Evolutionary conservation across 495 filamentous ascomycete genomes (phyloP), one percentile per base, ranked within the genome.

Genomic region (Lasiosphaeris hirsuta): DNA sequence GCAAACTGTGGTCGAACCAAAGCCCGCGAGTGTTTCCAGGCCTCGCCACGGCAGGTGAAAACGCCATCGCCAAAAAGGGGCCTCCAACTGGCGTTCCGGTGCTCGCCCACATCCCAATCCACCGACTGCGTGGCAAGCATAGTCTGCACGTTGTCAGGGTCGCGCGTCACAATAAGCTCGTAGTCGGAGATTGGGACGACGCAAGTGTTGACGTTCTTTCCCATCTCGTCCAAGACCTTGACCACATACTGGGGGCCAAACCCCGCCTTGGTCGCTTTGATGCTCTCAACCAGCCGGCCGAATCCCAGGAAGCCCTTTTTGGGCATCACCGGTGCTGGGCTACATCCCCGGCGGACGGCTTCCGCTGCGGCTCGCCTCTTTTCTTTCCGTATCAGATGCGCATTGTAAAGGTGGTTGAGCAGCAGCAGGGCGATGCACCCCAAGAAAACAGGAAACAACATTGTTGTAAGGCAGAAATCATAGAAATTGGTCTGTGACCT

Each of bases 21-120:
- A 0, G 82, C 77, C 2, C 86, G 71, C 7, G 84, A 86, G 50
- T 84, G 78, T 59, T 83, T 80, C 89, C 88, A 93, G 9, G 63
- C 67, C 10, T 72, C 69, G 11, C 88, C 89, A 62, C 90, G 83
- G 3, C 77, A 74, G 1, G 84, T 86, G 65, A 93, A 92, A 57
- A 92, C 86, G 19, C 88, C 88, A 42, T 81, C 64, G 7, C 88
- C 88, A 0, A 90, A 64, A 3, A 90, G 61, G 0, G 83, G 83
- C 18, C 59, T 67, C 68, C 87, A 79, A 34, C 65, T 72, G 0
- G 69, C 65, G 9, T 71, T 60, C 13, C 86, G 74, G 10, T 68
- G 40, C 11, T 74, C 64, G 1, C 82, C 84, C 1, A 90, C 64
- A 10, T 75, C 73, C 68, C 81, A 92, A 59, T 88, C 83, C 35